Evolutionary conservation across 306 rosid genomes (phyloP).

Genomic region (Cyamopsis tetragonoloba): DNA sequence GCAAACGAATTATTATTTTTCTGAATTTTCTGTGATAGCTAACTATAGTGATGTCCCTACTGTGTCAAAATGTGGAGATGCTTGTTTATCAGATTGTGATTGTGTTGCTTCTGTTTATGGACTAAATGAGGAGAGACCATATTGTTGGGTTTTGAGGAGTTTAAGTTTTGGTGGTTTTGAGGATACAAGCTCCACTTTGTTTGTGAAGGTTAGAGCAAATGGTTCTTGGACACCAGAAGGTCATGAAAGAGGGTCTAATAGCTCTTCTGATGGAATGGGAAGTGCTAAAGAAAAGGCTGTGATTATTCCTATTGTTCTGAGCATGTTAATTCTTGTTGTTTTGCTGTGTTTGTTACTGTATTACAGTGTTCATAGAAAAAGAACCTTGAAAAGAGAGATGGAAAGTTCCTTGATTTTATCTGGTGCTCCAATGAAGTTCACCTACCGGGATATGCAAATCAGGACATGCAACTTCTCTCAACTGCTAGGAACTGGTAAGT

Average conservation of each 20-base stretch:
- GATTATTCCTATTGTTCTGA: conserved; percentile 69
- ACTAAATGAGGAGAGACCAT: conserved; percentile 72
- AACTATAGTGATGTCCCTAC: conserved; percentile 70
- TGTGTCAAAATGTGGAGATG: conserved; percentile 79
- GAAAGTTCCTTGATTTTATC: conserved; percentile 68
- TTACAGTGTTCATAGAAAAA: conserved; percentile 69
- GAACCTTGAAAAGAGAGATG: conserved; percentile 61
- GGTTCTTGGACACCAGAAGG: conserved; percentile 41
- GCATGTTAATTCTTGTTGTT: conserved; percentile 59
- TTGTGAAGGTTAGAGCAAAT: conserved; percentile 66
- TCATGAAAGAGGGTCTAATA: conserved; percentile 30
- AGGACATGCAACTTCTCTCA: conserved; percentile 71
- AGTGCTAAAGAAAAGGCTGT: conserved; percentile 51
- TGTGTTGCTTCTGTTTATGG: conserved; percentile 93
- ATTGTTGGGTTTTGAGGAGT: conserved; percentile 79
- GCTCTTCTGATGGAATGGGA: conserved; percentile 44
- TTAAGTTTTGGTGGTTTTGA: conserved; percentile 89
- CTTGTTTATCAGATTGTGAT: conserved; percentile 75
- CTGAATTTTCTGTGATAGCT: conserved; percentile 72
- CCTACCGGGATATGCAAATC: conserved; percentile 73
- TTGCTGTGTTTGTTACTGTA: conserved; percentile 63
- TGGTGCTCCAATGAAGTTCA: conserved; percentile 74
- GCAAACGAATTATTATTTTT: conserved; percentile 74
- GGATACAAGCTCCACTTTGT: conserved; percentile 75
- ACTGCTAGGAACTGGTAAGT: conserved; percentile 72